phyloP scores from a whole-genome alignment of 495 filamentous ascomycete species.

The Lophiostoma macrostomum region DNA sequence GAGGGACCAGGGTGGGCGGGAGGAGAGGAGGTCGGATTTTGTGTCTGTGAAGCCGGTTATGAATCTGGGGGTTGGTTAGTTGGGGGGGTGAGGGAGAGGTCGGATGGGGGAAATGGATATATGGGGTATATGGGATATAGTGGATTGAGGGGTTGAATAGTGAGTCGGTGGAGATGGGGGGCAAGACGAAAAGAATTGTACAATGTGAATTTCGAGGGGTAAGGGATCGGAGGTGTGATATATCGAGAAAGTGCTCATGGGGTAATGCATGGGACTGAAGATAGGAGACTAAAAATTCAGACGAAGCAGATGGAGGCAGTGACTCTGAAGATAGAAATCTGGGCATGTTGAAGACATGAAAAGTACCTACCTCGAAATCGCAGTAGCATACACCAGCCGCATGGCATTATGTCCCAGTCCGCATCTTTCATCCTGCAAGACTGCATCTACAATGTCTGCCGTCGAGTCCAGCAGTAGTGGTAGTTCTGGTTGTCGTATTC shows the following conservation, averaged over 20 bases:
- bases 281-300: too few relatives aligned
- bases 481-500: constrained; percentile 11
- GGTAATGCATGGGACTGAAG: too few relatives aligned
- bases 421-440: constrained; percentile 16
- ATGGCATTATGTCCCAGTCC: not conserved
- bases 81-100: not conserved
- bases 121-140: too few relatives aligned
- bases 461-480: constrained; percentile 28
- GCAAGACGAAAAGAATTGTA: too few relatives aligned
- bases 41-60: constrained; percentile 70
- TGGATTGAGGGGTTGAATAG: too few relatives aligned
- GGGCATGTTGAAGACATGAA: too few relatives aligned
- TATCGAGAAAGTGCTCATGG: not conserved
- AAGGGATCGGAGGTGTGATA: not conserved
- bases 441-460: constrained; percentile 20
- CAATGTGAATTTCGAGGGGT: not conserved
- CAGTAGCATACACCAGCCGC: constrained; percentile 22
- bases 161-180: not conserved
- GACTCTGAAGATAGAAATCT: too few relatives aligned
- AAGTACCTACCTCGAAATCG: constrained; percentile 22
- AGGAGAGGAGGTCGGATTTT: constrained; percentile 53
- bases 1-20: constrained; percentile 4
- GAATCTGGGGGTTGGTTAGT: constrained; percentile 55
- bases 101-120: not conserved
- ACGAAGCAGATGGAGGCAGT: too few relatives aligned